These are phyloP conservation scores for Gigaspora rosea DNA, from an alignment of 192 early-diverging fungal genomes.

Conservation along the genomic window DNA sequence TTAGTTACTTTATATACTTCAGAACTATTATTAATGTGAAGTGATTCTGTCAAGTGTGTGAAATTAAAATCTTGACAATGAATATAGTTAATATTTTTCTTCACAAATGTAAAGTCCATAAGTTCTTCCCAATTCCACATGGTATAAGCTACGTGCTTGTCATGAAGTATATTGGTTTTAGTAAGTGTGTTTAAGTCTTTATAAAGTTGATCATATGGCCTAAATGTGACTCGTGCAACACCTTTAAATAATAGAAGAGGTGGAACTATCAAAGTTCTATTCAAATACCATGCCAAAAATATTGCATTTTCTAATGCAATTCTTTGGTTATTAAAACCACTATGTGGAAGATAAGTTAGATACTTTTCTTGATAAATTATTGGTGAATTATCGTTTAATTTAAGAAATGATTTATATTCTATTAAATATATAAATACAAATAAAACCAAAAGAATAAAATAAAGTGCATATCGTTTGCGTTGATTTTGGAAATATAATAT, in stretches of 20 bases:
- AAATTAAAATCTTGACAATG: neutral
- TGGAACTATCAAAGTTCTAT: conserved; percentile 49
- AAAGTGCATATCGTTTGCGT: no score
- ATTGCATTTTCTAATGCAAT: conserved; percentile 47
- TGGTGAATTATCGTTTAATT: no score
- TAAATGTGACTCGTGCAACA: neutral
- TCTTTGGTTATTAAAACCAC: conserved; percentile 54
- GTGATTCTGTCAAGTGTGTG: neutral
- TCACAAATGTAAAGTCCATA: neutral
- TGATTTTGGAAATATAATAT: no score
- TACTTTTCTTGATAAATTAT: conserved; percentile 17
- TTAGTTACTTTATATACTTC: neutral
- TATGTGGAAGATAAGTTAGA: conserved; percentile 49
- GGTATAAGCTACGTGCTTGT: neutral
- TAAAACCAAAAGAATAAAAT: no score
- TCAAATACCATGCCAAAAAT: conserved; percentile 39
- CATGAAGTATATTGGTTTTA: neutral
- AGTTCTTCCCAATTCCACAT: conserved; percentile 22
- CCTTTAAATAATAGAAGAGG: conserved; percentile 38
- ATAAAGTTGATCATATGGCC: neutral
- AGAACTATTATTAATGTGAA: neutral
- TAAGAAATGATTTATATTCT: no score
- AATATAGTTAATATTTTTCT: neutral
- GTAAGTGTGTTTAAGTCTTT: neutral
- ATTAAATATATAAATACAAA: no score